A percentile compares a stretch with the other conserved stretches of the same genome.
Conservation (phyloP, 805 yeast genomes). For the Metschnikowia similis region DNA sequence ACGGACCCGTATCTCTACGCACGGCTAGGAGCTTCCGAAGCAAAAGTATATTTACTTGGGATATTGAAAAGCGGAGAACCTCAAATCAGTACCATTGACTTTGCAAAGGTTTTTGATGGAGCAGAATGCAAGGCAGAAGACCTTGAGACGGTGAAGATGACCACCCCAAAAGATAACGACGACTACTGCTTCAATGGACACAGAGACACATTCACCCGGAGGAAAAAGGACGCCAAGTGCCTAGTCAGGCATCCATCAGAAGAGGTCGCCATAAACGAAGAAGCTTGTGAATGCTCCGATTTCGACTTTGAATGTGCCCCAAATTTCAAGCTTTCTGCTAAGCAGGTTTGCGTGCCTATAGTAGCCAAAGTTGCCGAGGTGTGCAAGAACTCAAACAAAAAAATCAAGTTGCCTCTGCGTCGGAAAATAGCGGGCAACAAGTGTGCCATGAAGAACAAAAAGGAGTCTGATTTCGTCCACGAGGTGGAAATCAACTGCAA, state of each 20-base stretch:
- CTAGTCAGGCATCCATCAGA: slow-evolving; percentile 48
- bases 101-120: slow-evolving; percentile 53
- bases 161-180: slow-evolving; percentile 29
- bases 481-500: slow-evolving; percentile 15
- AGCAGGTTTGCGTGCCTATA: slow-evolving; percentile 47
- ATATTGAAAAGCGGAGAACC: slow-evolving; percentile 13
- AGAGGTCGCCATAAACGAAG: slow-evolving; percentile 34
- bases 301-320: slow-evolving; percentile 67
- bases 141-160: slow-evolving; percentile 61
- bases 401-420: slow-evolving; percentile 35
- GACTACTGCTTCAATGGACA: slow-evolving; percentile 66
- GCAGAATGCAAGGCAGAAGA: slow-evolving; percentile 45
- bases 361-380: slow-evolving; percentile 20
- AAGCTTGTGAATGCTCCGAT: slow-evolving; percentile 60
- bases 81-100: slow-evolving; percentile 45
- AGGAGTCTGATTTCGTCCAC: slow-evolving; percentile 15
- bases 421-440: slow-evolving; percentile 41
- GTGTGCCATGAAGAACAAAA: slow-evolving; percentile 32
- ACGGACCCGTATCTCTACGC: slow-evolving; percentile 48
- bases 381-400: slow-evolving; percentile 22
- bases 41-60: slow-evolving; percentile 52
- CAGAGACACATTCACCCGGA: slow-evolving; percentile 55
- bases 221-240: slow-evolving; percentile 65
- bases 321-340: slow-evolving; percentile 34
- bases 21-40: slow-evolving; percentile 36